Percentiles rank a stretch among this genome's conserved stretches.
Evolutionary conservation across 331 rosid species (phyloP).

Genomic region (Quercus tomentella): DNA sequence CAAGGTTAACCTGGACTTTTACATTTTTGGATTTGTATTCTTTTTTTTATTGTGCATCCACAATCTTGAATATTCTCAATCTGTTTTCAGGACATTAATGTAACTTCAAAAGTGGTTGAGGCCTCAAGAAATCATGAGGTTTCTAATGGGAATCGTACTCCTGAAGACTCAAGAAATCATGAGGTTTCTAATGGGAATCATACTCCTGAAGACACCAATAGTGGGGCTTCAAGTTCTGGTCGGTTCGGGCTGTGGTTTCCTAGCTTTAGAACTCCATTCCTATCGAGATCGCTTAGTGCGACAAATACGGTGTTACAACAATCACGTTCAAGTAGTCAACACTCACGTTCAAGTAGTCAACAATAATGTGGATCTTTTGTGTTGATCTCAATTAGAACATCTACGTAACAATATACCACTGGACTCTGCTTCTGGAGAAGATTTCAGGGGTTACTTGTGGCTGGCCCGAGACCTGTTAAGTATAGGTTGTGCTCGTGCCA

Average conservation of each 20-base stretch:
- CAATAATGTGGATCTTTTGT: constrained; percentile 19
- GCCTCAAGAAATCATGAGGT: constrained; percentile 8
- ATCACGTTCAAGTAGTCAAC: constrained; percentile 41
- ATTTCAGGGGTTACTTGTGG: constrained; percentile 7
- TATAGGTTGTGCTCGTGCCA: constrained; percentile 32
- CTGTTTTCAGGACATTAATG: constrained; percentile 42
- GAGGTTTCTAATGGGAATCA: constrained; percentile 16
- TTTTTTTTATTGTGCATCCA: not conserved
- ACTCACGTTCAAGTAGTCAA: constrained; percentile 40
- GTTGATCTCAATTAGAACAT: constrained; percentile 1
- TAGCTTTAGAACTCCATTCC: constrained; percentile 32
- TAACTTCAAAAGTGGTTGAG: constrained; percentile 28
- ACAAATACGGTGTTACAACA: constrained; percentile 52
- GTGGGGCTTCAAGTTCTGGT: constrained; percentile 45
- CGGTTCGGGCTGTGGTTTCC: constrained; percentile 50
- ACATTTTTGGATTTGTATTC: not conserved
- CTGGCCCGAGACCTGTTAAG: constrained; percentile 11
- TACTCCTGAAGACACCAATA: constrained; percentile 19
- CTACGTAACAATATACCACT: constrained; percentile 13
- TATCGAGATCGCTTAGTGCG: constrained; percentile 68
- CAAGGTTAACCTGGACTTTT: not conserved
- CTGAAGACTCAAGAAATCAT: not conserved
- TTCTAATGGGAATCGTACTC: constrained; percentile 14
- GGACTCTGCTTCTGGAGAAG: constrained; percentile 17
- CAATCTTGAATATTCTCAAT: not conserved